Evolutionary conservation across 148 eudicot genomes (phyloP).

Genomic region (Euryodendron excelsum): DNA sequence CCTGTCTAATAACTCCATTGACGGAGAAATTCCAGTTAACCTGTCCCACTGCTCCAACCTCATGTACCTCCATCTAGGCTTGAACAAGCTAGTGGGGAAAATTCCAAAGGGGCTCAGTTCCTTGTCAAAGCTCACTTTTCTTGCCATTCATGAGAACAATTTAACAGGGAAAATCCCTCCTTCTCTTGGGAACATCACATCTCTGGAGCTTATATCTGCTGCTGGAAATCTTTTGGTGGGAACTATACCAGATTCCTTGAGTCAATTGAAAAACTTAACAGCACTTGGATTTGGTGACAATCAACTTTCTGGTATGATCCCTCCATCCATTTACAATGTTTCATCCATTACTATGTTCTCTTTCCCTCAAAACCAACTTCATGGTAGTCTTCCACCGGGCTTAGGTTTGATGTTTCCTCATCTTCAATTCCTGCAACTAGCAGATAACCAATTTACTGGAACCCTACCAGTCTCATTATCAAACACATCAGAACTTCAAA

Average conservation of each 20-base stretch:
- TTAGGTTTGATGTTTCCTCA: slow-evolving; percentile 1
- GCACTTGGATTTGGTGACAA: neutral
- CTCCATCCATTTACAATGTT: slow-evolving; percentile 11
- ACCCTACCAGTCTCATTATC: slow-evolving; percentile 15
- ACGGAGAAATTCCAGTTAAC: slow-evolving; percentile 20
- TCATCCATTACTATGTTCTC: neutral
- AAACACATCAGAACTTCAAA: neutral
- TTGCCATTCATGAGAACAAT: neutral
- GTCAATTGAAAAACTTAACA: slow-evolving; percentile 4
- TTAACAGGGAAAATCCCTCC: slow-evolving; percentile 1
- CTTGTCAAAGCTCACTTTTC: neutral
- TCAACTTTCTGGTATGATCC: slow-evolving; percentile 14
- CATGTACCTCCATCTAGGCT: neutral
- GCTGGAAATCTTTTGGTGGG: neutral
- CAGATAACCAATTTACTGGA: slow-evolving; percentile 8
- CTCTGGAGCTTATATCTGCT: neutral
- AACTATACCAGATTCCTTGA: neutral
- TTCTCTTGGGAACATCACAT: slow-evolving; percentile 10
- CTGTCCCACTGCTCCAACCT: slow-evolving; percentile 15
- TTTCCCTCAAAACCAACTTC: neutral
- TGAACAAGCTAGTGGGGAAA: slow-evolving; percentile 20
- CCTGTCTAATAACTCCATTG: neutral
- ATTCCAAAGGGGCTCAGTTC: slow-evolving; percentile 15
- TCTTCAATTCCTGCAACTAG: neutral
- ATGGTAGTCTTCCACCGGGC: slow-evolving; percentile 10